Conservation (phyloP, 75 land plant genomes). For the Cryptomeria japonica region DNA sequence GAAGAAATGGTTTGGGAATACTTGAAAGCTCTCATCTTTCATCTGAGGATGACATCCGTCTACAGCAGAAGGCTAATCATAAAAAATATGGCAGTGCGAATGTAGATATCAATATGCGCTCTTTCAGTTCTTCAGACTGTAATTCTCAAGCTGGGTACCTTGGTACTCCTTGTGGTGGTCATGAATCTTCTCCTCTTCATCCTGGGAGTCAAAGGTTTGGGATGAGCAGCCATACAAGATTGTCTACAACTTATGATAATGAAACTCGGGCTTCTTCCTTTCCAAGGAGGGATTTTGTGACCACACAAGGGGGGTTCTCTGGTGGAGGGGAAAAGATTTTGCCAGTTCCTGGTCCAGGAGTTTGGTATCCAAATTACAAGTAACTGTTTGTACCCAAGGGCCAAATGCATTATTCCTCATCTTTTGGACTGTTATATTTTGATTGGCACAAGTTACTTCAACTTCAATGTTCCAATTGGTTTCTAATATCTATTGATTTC, state of each 20-base stretch:
- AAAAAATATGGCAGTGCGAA: conserved; percentile 17
- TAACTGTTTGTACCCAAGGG: conserved; percentile 6
- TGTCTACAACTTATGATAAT: conserved; percentile 20
- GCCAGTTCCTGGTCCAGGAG: conserved; percentile 49
- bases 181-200: conserved; percentile 18
- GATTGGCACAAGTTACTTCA: background rate
- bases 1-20: conserved; percentile 43
- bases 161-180: conserved; percentile 31
- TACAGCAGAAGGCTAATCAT: conserved; percentile 29
- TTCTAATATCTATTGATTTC: background rate
- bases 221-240: conserved; percentile 17
- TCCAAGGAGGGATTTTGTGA: conserved; percentile 6
- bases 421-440: background rate
- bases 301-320: conserved; percentile 12
- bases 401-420: background rate
- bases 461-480: background rate
- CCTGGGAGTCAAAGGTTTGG: conserved; percentile 34
- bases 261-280: conserved; percentile 13
- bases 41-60: conserved; percentile 27
- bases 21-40: conserved; percentile 19
- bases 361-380: conserved; percentile 82
- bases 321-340: conserved; percentile 32
- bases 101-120: background rate
- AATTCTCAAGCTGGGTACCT: conserved; percentile 27
- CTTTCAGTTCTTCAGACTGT: conserved; percentile 21